phyloP scores from a whole-genome alignment of 495 filamentous ascomycete species.

The Lophiotrema nucula region DNA sequence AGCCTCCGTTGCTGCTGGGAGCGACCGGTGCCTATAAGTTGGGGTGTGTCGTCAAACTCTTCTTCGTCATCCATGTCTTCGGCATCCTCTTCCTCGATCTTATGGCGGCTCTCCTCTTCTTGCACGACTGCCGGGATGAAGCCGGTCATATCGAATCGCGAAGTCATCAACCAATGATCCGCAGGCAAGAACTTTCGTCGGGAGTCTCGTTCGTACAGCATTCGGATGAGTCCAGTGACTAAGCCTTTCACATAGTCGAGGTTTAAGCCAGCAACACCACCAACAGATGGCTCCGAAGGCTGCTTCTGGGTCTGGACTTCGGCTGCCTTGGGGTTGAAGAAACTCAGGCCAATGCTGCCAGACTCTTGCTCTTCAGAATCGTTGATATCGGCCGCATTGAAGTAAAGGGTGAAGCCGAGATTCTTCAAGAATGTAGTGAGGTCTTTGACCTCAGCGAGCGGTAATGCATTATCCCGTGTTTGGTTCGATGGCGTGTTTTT shows the following conservation, averaged over 20 bases:
- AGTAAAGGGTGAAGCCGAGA: constrained; percentile 87
- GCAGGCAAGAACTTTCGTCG: constrained; percentile 76
- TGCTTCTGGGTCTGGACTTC: constrained; percentile 18
- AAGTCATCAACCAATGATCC: constrained; percentile 93
- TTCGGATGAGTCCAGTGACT: constrained; percentile 76
- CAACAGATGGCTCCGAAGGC: constrained; percentile 45
- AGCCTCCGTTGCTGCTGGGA: constrained; percentile 53
- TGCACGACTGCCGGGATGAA: constrained; percentile 84
- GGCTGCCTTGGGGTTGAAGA: constrained; percentile 49
- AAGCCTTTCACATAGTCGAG: constrained; percentile 76
- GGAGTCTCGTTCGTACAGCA: constrained; percentile 94
- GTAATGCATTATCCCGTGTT: constrained; percentile 62
- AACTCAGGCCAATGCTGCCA: constrained; percentile 50
- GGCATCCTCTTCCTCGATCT: constrained; percentile 53
- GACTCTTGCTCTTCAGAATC: constrained; percentile 51
- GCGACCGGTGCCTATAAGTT: constrained; percentile 53
- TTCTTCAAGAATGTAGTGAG: constrained; percentile 88
- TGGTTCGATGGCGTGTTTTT: constrained; percentile 36
- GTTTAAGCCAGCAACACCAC: constrained; percentile 67
- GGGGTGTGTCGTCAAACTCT: constrained; percentile 43
- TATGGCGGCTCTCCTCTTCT: constrained; percentile 80
- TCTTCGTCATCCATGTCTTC: constrained; percentile 53
- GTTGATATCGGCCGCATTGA: constrained; percentile 68
- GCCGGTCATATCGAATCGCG: constrained; percentile 83
- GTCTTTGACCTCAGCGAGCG: constrained; percentile 65